Conservation (phyloP, 2,329 filamentous ascomycete species). For the Lachnellula arida region DNA sequence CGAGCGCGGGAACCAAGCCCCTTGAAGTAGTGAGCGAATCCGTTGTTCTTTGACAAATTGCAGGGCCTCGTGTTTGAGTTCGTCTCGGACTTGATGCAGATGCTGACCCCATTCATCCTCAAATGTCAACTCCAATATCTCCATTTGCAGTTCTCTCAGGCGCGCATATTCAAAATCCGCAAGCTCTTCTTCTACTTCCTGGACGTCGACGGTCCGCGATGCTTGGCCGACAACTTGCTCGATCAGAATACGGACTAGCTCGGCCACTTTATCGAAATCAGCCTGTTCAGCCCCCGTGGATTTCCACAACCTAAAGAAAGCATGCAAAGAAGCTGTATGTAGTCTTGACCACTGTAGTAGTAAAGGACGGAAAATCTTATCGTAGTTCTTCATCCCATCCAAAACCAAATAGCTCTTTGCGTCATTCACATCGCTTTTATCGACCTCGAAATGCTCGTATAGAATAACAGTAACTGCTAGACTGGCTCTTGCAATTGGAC, state of each 20-base stretch:
- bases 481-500: constrained; percentile 82
- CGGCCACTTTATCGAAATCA: constrained; percentile 90
- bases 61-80: constrained; percentile 83
- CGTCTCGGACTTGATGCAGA: constrained; percentile 82
- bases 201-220: constrained; percentile 73
- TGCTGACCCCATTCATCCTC: constrained; percentile 94
- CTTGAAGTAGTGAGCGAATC: constrained; percentile 80
- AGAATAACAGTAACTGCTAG: constrained; percentile 81
- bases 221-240: constrained; percentile 86
- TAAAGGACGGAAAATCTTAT: constrained; percentile 80
- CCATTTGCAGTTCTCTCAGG: constrained; percentile 86
- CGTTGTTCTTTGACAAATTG: constrained; percentile 98
- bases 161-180: constrained; percentile 74
- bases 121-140: constrained; percentile 82
- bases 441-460: constrained; percentile 94
- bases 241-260: constrained; percentile 82
- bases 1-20: constrained; percentile 74
- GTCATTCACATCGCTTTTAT: constrained; percentile 76
- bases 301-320: constrained; percentile 92
- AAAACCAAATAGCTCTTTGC: constrained; percentile 68
- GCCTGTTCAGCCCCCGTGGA: constrained; percentile 75
- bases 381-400: constrained; percentile 73
- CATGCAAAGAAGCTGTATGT: constrained; percentile 78
- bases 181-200: constrained; percentile 86
- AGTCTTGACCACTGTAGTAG: constrained; percentile 90